phyloP scores from a whole-genome alignment of 2,329 filamentous ascomycete species.

The Stylonectria norvegica region DNA sequence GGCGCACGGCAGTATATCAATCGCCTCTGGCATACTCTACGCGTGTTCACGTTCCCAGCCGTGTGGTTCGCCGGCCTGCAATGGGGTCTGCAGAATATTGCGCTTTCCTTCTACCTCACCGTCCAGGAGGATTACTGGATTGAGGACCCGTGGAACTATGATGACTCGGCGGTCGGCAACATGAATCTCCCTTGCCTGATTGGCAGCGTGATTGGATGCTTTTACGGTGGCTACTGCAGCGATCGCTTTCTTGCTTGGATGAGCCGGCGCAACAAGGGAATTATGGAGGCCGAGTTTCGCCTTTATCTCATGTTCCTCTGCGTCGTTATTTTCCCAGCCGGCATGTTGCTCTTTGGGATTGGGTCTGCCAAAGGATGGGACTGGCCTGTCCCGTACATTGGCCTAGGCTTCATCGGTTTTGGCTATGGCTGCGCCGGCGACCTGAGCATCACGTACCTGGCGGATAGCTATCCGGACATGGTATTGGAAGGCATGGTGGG shows the following conservation, averaged over 20 bases:
- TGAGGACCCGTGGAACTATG: conserved; percentile 52
- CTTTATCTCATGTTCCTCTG: conserved; percentile 50
- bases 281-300: conserved; percentile 54
- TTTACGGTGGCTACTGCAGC: conserved; percentile 55
- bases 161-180: conserved; percentile 49
- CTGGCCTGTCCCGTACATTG: conserved; percentile 54
- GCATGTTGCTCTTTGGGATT: conserved; percentile 52
- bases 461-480: conserved; percentile 55
- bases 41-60: conserved; percentile 56
- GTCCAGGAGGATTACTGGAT: conserved; percentile 56
- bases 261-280: conserved; percentile 49
- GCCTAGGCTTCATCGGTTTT: conserved; percentile 56
- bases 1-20: conserved; percentile 52
- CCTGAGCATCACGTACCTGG: conserved; percentile 52
- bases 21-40: conserved; percentile 52
- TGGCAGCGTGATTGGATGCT: conserved; percentile 52
- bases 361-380: conserved; percentile 48
- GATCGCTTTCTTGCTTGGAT: conserved; percentile 55
- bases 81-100: conserved; percentile 60
- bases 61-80: conserved; percentile 56
- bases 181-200: conserved; percentile 57
- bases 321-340: conserved; percentile 47
- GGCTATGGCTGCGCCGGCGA: conserved; percentile 58
- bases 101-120: conserved; percentile 57
- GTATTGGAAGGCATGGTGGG: conserved; percentile 57